A percentile compares a stretch with the other conserved stretches of the same genome.
Conservation (phyloP, 345 rosid genomes). For the Jatropha curcas region DNA sequence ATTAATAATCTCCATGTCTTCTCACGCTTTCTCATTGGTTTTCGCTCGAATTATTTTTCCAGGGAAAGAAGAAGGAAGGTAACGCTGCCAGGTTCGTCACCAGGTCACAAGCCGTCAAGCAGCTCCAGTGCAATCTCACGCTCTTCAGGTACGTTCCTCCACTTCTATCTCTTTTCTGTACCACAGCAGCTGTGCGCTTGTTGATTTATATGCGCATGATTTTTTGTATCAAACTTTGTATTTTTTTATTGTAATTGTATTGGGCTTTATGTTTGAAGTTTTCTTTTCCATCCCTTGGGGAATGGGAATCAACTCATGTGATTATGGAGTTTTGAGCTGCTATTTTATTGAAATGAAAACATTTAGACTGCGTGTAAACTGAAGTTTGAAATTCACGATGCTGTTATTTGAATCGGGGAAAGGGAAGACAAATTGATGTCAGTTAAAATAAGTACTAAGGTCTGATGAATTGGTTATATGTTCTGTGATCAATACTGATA, state of each 20-base stretch:
- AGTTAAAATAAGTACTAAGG: background rate
- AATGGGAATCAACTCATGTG: background rate
- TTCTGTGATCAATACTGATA: background rate
- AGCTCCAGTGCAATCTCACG: constrained; percentile 68
- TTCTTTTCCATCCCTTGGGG: background rate
- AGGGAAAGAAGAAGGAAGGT: constrained; percentile 99
- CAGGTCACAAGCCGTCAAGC: constrained; percentile 81
- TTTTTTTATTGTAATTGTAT: background rate
- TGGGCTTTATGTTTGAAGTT: background rate
- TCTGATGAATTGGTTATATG: background rate
- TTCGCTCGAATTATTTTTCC: constrained; percentile 4
- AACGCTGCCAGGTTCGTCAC: constrained; percentile 83
- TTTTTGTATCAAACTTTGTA: background rate
- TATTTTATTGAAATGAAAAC: background rate
- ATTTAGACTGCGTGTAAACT: background rate
- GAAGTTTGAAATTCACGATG: background rate
- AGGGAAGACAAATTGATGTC: background rate
- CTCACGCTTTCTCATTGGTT: background rate
- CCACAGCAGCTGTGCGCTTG: background rate
- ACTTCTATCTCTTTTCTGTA: background rate
- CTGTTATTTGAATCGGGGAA: background rate
- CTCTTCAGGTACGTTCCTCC: constrained; percentile 60
- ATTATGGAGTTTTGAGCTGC: background rate
- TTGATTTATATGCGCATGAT: background rate
- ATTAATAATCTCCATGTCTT: background rate